phyloP scores from a whole-genome alignment of 371 early-diverging fungal species.

The Phascolomyces articulosus region DNA sequence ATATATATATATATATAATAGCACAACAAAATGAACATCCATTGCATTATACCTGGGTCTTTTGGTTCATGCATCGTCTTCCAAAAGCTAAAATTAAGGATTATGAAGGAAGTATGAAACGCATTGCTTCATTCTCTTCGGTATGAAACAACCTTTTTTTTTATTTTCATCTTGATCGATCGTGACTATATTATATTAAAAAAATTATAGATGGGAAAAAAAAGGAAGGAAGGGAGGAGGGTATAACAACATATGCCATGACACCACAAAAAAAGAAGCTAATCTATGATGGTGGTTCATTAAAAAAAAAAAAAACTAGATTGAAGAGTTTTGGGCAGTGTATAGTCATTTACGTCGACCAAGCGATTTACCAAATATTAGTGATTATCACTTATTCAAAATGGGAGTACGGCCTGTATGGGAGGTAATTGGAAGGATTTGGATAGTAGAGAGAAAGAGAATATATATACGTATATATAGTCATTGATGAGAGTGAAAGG shows the following conservation, averaged over 20 bases:
- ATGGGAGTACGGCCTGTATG: constrained; percentile 96
- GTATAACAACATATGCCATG: no score
- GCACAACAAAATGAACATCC: constrained; percentile 40
- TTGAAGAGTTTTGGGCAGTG: constrained; percentile 94
- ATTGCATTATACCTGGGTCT: constrained; percentile 75
- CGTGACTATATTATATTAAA: background rate
- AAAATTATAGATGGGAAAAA: background rate
- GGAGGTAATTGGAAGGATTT: constrained; percentile 70
- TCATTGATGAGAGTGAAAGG: no score
- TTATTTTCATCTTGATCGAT: background rate
- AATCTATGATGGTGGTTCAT: no score
- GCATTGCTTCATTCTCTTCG: constrained; percentile 81
- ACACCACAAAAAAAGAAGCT: no score
- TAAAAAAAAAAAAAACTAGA: no score
- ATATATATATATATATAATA: background rate
- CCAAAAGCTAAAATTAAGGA: constrained; percentile 86
- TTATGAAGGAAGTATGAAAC: constrained; percentile 89
- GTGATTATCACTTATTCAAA: constrained; percentile 96
- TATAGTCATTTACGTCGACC: constrained; percentile 89
- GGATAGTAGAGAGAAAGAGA: background rate
- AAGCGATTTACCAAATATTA: constrained; percentile 84
- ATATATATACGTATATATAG: constrained; percentile 5
- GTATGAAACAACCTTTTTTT: no score
- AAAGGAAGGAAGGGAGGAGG: background rate
- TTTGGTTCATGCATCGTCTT: constrained; percentile 91